phyloP scores from a whole-genome alignment of 2,329 filamentous ascomycete species.

The Herpotrichia juniperi region DNA sequence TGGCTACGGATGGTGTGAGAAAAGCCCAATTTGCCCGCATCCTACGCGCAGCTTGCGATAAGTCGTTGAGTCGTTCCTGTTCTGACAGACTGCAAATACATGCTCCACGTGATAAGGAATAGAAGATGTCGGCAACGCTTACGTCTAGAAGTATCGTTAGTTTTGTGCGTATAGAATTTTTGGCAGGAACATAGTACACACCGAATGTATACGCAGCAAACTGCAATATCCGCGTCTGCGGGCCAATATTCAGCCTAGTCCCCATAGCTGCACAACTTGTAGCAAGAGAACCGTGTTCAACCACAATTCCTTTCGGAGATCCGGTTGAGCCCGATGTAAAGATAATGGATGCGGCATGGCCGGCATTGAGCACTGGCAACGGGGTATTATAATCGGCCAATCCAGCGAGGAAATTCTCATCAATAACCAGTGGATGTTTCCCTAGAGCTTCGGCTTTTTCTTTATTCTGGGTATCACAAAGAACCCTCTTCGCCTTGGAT shows the following conservation, averaged over 20 bases:
- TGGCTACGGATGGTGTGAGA: no score
- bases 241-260: conserved; percentile 52
- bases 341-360: conserved; percentile 62
- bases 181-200: no score
- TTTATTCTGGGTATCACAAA: background rate
- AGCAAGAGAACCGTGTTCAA: conserved; percentile 63
- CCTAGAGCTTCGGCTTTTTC: background rate
- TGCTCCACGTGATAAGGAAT: background rate
- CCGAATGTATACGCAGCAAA: background rate
- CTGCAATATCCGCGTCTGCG: conserved; percentile 52
- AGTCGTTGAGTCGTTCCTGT: background rate
- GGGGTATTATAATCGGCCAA: background rate
- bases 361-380: conserved; percentile 20
- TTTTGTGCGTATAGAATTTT: no score
- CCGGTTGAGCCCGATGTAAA: conserved; percentile 51
- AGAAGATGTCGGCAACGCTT: background rate
- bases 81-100: background rate
- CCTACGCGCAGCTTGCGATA: no score
- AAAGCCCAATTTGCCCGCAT: no score
- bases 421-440: no score
- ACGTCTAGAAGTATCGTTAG: no score
- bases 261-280: conserved; percentile 36
- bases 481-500: background rate
- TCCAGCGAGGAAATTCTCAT: conserved; percentile 47
- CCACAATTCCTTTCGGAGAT: conserved; percentile 63